A percentile compares a stretch with the other conserved stretches of the same genome.
phyloP scores from a whole-genome alignment of 78 protist genomes.

The slime mould (Dictyostelium discoideum) region DNA sequence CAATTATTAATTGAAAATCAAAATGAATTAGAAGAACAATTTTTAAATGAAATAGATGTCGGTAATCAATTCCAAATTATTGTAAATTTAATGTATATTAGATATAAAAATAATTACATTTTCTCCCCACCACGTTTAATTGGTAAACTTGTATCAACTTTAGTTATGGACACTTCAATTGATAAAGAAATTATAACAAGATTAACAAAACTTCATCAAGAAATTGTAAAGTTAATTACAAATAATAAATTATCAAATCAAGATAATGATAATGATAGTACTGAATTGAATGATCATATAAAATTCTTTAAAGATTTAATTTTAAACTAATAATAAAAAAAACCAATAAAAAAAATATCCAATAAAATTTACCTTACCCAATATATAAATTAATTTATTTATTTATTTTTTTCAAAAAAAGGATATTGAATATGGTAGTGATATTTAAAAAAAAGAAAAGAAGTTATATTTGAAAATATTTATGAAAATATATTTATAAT shows the following conservation, averaged over 20 bases:
- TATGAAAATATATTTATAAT: too few relatives aligned
- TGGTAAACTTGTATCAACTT: conserved; percentile 4
- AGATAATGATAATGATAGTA: not conserved
- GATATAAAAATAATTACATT: conserved; percentile 17
- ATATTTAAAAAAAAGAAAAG: too few relatives aligned
- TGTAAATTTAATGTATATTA: conserved; percentile 40
- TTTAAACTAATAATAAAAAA: not conserved
- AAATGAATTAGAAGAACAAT: conserved; percentile 23
- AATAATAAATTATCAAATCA: conserved; percentile 34
- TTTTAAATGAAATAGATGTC: conserved; percentile 21
- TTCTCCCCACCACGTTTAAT: conserved; percentile 45
- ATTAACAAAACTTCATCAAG: conserved; percentile 21
- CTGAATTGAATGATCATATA: not conserved
- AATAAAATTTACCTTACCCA: too few relatives aligned
- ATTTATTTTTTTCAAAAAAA: too few relatives aligned
- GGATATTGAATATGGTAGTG: too few relatives aligned
- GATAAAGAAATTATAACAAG: not conserved
- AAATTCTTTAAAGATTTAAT: not conserved
- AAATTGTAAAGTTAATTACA: conserved; percentile 8
- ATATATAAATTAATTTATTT: too few relatives aligned
- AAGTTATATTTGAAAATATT: too few relatives aligned
- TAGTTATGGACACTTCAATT: not conserved
- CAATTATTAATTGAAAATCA: conserved; percentile 1
- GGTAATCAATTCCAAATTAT: conserved; percentile 59
- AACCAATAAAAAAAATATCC: too few relatives aligned